These are phyloP conservation scores for Chrysanthemum lavandulifolium DNA, from an alignment of 129 eudicot species.

Conservation along the genomic window DNA sequence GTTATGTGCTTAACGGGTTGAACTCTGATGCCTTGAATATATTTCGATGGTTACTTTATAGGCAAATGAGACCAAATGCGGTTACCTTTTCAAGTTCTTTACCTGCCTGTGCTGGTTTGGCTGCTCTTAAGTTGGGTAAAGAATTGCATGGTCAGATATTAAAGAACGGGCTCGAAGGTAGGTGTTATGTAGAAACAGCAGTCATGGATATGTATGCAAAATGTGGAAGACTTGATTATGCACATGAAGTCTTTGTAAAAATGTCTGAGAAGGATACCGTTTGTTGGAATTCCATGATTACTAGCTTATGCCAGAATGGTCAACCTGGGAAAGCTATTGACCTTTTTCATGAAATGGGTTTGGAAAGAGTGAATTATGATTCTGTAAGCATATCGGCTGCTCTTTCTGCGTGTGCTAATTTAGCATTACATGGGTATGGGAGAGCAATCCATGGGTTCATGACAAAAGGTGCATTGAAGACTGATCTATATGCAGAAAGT, in stretches of 20 bases:
- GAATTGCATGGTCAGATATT: slow-evolving; percentile 65
- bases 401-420: slow-evolving; percentile 71
- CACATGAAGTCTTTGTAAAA: slow-evolving; percentile 46
- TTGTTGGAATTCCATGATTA: slow-evolving; percentile 78
- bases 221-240: slow-evolving; percentile 71
- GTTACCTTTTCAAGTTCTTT: slow-evolving; percentile 70
- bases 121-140: slow-evolving; percentile 51
- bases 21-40: slow-evolving; percentile 47
- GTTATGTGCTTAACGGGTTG: slow-evolving; percentile 65
- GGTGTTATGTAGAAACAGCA: slow-evolving; percentile 66
- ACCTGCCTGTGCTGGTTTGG: slow-evolving; percentile 88
- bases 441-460: slow-evolving; percentile 78
- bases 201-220: slow-evolving; percentile 78
- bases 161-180: slow-evolving; percentile 47
- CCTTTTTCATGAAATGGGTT: slow-evolving; percentile 60
- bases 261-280: slow-evolving; percentile 60
- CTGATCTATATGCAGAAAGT: slow-evolving; percentile 60
- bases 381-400: slow-evolving; percentile 67
- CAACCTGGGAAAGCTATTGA: slow-evolving; percentile 63
- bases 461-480: slow-evolving; percentile 43
- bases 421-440: slow-evolving; percentile 55
- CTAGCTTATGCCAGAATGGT: slow-evolving; percentile 68
- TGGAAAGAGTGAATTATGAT: slow-evolving; percentile 45
- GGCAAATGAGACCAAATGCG: slow-evolving; percentile 65
- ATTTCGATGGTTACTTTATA: slow-evolving; percentile 42